These are phyloP conservation scores for Myriosclerotinia curreyana DNA, from an alignment of 2,329 filamentous ascomycete species.

Conservation along the genomic window DNA sequence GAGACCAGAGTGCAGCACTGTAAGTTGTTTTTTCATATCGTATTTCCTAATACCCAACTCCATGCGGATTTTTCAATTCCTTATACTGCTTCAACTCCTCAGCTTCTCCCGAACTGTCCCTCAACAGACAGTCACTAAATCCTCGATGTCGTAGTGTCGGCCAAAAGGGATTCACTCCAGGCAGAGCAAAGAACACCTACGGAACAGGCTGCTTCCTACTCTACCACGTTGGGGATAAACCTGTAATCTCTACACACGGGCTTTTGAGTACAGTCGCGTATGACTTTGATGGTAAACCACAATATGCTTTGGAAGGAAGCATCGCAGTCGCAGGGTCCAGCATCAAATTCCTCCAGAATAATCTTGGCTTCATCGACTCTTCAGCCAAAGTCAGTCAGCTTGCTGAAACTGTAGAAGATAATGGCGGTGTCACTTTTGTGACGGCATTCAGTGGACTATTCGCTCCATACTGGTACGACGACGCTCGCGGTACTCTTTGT, in stretches of 20 bases:
- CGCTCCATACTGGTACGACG: constrained; percentile 74
- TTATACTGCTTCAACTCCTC: no score
- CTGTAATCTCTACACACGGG: constrained; percentile 74
- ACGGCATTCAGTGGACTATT: constrained; percentile 72
- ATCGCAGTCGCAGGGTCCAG: constrained; percentile 75
- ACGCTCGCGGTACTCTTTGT: constrained; percentile 69
- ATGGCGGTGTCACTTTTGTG: constrained; percentile 66
- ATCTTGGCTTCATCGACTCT: constrained; percentile 59
- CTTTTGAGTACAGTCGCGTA: constrained; percentile 75
- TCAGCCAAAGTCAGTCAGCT: constrained; percentile 63
- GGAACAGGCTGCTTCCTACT: constrained; percentile 82
- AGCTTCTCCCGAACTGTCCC: no score
- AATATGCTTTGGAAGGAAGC: constrained; percentile 74
- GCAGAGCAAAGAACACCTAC: constrained; percentile 81
- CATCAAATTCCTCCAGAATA: constrained; percentile 69
- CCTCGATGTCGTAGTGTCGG: constrained; percentile 50
- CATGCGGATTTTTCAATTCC: no score
- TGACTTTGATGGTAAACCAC: constrained; percentile 66
- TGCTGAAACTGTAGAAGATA: constrained; percentile 62
- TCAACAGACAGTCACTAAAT: no score
- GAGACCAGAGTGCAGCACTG: constrained; percentile 77
- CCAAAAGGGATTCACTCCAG: constrained; percentile 72
- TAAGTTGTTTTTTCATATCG: no score
- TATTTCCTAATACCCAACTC: no score
- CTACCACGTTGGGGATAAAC: constrained; percentile 77